phyloP scores from a whole-genome alignment of 306 rosid species.

The Biancaea sappan region DNA sequence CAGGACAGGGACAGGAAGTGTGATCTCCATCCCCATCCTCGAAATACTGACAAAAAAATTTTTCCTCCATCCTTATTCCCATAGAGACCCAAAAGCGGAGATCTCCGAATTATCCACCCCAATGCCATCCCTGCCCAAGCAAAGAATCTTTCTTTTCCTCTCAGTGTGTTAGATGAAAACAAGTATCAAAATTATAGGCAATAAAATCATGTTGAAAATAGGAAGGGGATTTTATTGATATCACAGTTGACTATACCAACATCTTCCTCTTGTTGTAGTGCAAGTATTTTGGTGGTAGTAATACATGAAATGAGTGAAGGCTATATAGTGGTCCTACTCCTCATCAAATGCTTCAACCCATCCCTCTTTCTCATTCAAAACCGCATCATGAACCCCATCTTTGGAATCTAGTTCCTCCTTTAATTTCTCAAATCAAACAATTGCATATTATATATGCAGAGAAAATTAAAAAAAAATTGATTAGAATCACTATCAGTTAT shows the following conservation, averaged over 20 bases:
- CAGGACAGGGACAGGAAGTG: no score
- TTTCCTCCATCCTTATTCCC: no score
- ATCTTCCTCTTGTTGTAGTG: slow-evolving; percentile 38
- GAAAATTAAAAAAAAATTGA: background rate
- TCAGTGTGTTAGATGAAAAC: background rate
- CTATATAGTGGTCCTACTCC: slow-evolving; percentile 49
- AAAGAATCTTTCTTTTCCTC: slow-evolving; percentile 21
- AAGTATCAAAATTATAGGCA: slow-evolving; percentile 27
- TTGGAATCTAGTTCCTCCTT: no score
- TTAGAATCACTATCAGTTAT: background rate
- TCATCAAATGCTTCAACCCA: slow-evolving; percentile 43
- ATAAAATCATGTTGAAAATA: slow-evolving; percentile 43
- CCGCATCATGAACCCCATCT: slow-evolving; percentile 41
- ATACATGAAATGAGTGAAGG: slow-evolving; percentile 63
- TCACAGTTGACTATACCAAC: slow-evolving; percentile 60
- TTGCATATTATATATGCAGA: background rate
- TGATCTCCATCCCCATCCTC: no score
- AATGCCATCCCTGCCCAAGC: background rate
- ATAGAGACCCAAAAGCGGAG: no score
- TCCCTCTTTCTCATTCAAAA: slow-evolving; percentile 42
- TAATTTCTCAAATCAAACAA: background rate
- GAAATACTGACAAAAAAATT: no score
- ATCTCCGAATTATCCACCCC: no score
- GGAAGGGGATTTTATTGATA: slow-evolving; percentile 44
- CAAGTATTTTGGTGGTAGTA: slow-evolving; percentile 47